Evolutionary conservation across 352 stramenopile genomes (phyloP), one percentile per base, ranked within the genome.

Genomic region (Globisporangium irregulare): DNA sequence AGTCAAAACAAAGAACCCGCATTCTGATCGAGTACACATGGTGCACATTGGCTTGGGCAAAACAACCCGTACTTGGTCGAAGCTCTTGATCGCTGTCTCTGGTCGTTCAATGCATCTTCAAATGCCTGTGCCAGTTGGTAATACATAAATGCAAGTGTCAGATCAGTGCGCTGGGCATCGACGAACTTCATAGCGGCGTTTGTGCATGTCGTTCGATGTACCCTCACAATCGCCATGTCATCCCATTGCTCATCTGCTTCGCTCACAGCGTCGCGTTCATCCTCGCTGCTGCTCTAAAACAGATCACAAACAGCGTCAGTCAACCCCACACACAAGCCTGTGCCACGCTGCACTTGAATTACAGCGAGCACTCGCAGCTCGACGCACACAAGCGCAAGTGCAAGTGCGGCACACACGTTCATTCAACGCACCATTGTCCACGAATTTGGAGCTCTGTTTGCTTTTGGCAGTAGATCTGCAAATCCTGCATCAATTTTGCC

Each of bases 151-250:
- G 12, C 22, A 32, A 12, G 6, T 6, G 18, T 48, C 6, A 59
- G 46, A 29, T 9, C 43, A 51, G 43, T 1, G 43, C 3, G 2
- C 1, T 22, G 9, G 27, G 0, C 1, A 22, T 10, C 10, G 6
- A 51, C 66, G 24, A 65, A 46, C 32, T n/a, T 27, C 25, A 67
- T 8, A 36, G 20, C 8, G 59, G 22, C 56, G 8, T n/a, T 5
- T 63, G 29, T 24, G n/a, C 25, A 55, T 67, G 10, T 4, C 9
- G 55, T 4, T 43, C n/a, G 14, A 61, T 63, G 46, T 68, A 93
- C 85, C 74, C 83, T 69, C 34, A 93, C 83, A 61, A 93, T 92
- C 58, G 85, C 85, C 81, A 93, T 88, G 72, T 93, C 85, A 66
- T 93, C 85, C 85, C 85, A 93, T 81, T 84, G 79, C 60, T 91